These are phyloP conservation scores for Ceratocystis colombiana DNA, from an alignment of 2,329 filamentous ascomycete genomes.

Conservation along the genomic window DNA sequence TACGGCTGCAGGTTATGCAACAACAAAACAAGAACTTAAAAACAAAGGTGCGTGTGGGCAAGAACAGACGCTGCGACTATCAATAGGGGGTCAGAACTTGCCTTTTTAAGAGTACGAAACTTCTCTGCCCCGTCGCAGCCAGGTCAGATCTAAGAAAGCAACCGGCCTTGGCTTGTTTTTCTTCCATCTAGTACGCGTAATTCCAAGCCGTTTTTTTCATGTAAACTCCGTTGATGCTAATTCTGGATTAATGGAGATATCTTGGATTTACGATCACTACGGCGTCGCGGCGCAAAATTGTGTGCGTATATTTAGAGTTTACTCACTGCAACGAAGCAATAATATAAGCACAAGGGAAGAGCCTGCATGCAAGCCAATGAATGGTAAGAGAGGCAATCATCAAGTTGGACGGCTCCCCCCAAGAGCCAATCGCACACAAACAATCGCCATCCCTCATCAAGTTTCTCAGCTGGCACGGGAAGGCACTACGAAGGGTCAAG, in stretches of 20 bases:
- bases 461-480: no score
- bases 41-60: background rate
- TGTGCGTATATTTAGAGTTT: constrained; percentile 2
- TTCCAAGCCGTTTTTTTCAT: background rate
- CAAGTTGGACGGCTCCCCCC: no score
- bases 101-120: background rate
- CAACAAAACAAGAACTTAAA: constrained; percentile 4
- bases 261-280: background rate
- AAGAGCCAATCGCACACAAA: no score
- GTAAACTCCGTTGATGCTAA: background rate
- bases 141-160: background rate
- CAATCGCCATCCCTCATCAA: no score
- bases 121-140: no score
- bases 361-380: background rate
- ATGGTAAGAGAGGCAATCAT: background rate
- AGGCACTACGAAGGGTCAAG: no score
- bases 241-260: background rate
- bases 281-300: background rate
- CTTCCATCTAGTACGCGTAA: background rate
- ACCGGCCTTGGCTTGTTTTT: background rate
- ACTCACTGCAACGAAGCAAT: background rate
- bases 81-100: background rate
- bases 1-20: background rate
- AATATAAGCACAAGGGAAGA: background rate
- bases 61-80: background rate